Evolutionary conservation across 2,329 filamentous ascomycete genomes (phyloP).

Genomic region (Lachnellula hyalina): DNA sequence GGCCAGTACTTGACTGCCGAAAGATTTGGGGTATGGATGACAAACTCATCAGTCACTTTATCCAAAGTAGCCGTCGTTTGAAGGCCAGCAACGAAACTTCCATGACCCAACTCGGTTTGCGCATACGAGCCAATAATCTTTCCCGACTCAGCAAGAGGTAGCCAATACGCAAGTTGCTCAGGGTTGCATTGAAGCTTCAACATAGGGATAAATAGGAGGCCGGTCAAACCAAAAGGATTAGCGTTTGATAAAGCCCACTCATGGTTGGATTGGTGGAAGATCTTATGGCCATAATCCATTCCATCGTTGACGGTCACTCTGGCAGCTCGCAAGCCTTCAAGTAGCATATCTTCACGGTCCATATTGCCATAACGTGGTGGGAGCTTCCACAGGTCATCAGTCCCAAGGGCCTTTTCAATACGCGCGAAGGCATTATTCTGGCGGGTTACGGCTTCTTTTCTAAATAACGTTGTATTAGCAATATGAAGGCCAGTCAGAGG

Average conservation of each 20-base stretch:
- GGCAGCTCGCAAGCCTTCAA: slow-evolving; percentile 10
- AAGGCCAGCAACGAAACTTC: slow-evolving; percentile 29
- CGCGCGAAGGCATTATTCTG: slow-evolving; percentile 8
- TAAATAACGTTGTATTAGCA: background rate
- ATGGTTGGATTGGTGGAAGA: slow-evolving; percentile 4
- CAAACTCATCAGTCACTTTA: slow-evolving; percentile 26
- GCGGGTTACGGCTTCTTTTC: slow-evolving; percentile 1
- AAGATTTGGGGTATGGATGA: slow-evolving; percentile 29
- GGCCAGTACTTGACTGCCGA: slow-evolving; percentile 31
- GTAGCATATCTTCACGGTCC: slow-evolving; percentile 5
- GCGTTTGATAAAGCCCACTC: slow-evolving; percentile 8
- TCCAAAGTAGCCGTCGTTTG: slow-evolving; percentile 32
- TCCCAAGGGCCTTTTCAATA: slow-evolving; percentile 10
- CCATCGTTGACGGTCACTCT: slow-evolving; percentile 9
- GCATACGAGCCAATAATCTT: slow-evolving; percentile 29
- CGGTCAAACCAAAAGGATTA: slow-evolving; percentile 10
- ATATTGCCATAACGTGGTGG: slow-evolving; percentile 8
- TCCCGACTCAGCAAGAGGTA: slow-evolving; percentile 10
- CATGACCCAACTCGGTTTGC: slow-evolving; percentile 33
- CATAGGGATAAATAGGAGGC: slow-evolving; percentile 7
- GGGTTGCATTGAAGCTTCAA: slow-evolving; percentile 9
- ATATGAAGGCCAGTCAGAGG: background rate
- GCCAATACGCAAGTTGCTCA: slow-evolving; percentile 14
- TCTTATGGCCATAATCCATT: background rate
- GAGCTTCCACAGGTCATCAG: slow-evolving; percentile 8